Base-by-base conservation (phyloP, 2,329 filamentous ascomycete genomes). In the Truncatella angustata region DNA sequence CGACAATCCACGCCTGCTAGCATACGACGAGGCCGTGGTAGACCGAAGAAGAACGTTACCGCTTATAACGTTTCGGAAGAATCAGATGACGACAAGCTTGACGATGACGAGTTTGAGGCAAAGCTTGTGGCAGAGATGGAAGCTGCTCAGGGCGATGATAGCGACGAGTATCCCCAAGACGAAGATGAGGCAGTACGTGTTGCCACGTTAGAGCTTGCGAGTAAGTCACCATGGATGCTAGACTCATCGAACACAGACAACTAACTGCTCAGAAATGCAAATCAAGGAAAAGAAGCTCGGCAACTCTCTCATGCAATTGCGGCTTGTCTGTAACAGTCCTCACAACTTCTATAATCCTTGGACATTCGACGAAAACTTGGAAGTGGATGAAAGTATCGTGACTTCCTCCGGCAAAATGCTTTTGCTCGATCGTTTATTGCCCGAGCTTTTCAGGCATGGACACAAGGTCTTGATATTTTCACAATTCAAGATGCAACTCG, bases 271-370 rank as follows among this genome's bases (percentile, higher is more conserved):
- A 85, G 85, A 93, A 67, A 87, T 89, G 50, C 90, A 97, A 67
- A 90, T 97, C n/a, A 78, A 85, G 3, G 82, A 84, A 39, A 97
- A 97, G 74, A 97, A 96, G 64, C 78, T 97, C 1, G 92, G 94
- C 43, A 99, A 99, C 59, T 89, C 91, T 0, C 73, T 97, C 18
- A 91, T 96, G 78, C 94, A 99, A 66, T 82, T 96, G 3, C 88
- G 94, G 0, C 80, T 97, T 0, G 91, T 90, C 10, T 97, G 94
- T 70, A 96, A 99, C 68, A 90, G 86, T 0, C 94, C 94, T 0
- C 92, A 97, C 70, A 96, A 97, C 65, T 97, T 99, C 68, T 97
- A 96, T 71, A 95, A 91, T 66, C 93, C 94, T 0, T 97, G 93
- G 82, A 77, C 81, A 0, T 75, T 76, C 5, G 78, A 82, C 14